Base-by-base conservation (phyloP, 768 basidiomycete genomes). In the Russula griseocarnosa region DNA sequence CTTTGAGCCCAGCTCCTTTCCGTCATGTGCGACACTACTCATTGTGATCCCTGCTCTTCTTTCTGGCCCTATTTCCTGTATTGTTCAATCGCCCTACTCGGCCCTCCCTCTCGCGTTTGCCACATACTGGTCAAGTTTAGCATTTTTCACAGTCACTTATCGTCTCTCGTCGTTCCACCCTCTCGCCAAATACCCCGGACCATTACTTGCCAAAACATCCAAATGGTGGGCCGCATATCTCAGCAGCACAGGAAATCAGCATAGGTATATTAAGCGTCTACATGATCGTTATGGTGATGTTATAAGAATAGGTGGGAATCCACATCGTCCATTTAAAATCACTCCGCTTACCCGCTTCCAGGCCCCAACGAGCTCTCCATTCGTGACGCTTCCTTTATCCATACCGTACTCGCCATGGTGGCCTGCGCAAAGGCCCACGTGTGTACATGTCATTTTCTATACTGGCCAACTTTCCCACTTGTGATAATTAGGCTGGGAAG, bases 161-260 rank as follows among this genome's bases (percentile, higher is more conserved):
- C 79, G 82, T 24, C 61, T 83, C 10, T 83, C 82, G 5, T 81
- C 82, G 3, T 78, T 78, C 71, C 83, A 85, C 69, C 81, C 83
- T 6, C 74, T 84, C 5, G 78, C 80, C 18, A 69, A 73, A 54
- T 82, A 79, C 67, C 82, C 82, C 24, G 83, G 82, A 20, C 84
- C 83, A 1, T 13, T 78, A 0, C 56, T 79, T 7, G 74, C 74
- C 70, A 81, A 74, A 55, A 36, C 81, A 28, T 75, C 79, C 10
- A 79, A 80, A 60, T 69, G 81, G 18, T 74, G 73, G 65, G 70
- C 76, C n/a, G 76, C 76, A 2, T 73, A 73, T 60, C 60, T 78
- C 8, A 74, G 75, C 16, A 66, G 70, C 18, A 63, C 63, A 0
- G 83, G 82, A 10, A 76, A 78, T 53, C 69, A 69, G 14, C 72